Evolutionary conservation across 805 yeast species (phyloP), one percentile per base, ranked within the genome.

Genomic region (Metschnikowia lachancei): DNA sequence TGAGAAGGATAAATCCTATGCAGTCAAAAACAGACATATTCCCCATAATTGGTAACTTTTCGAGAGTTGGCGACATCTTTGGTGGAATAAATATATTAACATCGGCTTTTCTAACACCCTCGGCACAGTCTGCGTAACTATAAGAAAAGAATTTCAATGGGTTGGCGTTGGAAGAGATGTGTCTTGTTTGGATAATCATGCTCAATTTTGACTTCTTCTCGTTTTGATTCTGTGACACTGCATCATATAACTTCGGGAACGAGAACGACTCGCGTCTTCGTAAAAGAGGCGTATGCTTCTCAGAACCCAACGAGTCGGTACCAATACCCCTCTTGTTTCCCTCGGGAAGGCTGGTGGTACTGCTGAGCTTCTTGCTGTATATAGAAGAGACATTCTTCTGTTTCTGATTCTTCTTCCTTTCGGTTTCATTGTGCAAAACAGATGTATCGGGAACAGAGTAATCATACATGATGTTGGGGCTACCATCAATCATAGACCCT

Each of bases 111-210:
- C 53, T 45, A 9, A 37, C 47, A 14, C 43, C 50, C 19, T 42
- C 50, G 13, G 51, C 49, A 13, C 51, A 57, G 5, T 54, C 55
- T 1, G 69, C 63, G 2, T 64, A 66, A 11, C 64, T 76, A 59
- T 70, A 75, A 3, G 58, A 39, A 54, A 67, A 77, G 44, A 66
- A 76, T 7, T 66, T 68, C 45, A 81, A 60, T 0, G 82, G 80
- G 40, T 76, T 68, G 8, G 57, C 61, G 29, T 68, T 67, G 22
- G 70, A 53, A 4, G 66, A 69, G 26, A 57, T 65, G 39, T 54
- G 59, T 43, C 66, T 61, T 11, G 66, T 59, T 26, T 69, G 70
- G 16, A 81, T 72, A 57, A 81, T 53, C 1, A 65, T 58, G 14
- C 81, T 74, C 30, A 52, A 49, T 22, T 47, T 53, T n/a, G 57